Evolutionary conservation across 768 basidiomycete species (phyloP), one percentile per base, ranked within the genome.

Genomic region (Termitomyces sp.): DNA sequence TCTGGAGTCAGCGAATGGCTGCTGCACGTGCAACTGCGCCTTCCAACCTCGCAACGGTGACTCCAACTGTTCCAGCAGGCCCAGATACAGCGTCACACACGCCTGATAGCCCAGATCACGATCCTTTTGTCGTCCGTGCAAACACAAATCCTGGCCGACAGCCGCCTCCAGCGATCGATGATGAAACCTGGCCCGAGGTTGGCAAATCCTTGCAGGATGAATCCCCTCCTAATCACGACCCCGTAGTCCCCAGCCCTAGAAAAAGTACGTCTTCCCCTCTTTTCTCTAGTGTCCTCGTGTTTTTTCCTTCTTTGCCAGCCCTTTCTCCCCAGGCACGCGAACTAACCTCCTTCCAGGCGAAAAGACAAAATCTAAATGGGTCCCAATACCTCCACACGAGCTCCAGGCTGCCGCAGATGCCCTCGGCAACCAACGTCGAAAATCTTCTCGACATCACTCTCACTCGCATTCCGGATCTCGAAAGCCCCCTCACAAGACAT

Each of bases 321-420:
- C 39, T 50, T 49, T 43, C 42, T 58, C 32, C 54, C 20, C 20
- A 49, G 30, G 30, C 32, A 22, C 48, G 16, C 32, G 2, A 49
- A 20, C 58, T 50, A 55, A 58, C 58, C 47, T 32, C 36, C 36
- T 12, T 58, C 49, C 61, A 79, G 81, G 73, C 62, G 83, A 83
- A 68, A 85, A 84, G 71, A 70, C 78, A 5, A 86, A 85, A 71
- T 85, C 79, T 5, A 86, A 85, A 71, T 86, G 85, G 85, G 76
- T 80, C 0, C 75, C 77, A n/a, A 82, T 86, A 43, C 83, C 84
- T 2, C 72, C 81, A 0, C 71, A 76, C 53, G 84, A 86, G 62
- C 72, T 85, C 16, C 81, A 81, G 63, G 82, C 81, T 6, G 76
- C 82, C 16, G 76, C 79, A 12, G 82, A 84, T 60, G 75, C 77